Base-by-base conservation (phyloP, 73 alveolate species). In the Paramecium primaurelia region DNA sequence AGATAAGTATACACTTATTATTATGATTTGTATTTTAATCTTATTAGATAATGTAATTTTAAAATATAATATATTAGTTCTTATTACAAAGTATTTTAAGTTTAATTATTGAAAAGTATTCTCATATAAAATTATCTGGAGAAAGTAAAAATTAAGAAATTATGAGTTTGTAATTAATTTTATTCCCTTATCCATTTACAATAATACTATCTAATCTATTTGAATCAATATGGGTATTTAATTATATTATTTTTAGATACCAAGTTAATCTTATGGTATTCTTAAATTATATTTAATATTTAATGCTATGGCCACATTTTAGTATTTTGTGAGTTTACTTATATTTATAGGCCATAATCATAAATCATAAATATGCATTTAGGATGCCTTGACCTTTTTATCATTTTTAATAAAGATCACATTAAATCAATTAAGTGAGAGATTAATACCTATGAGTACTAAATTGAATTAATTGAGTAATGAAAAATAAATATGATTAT, bases 211-310 rank as follows among this genome's bases (percentile, higher is more conserved):
- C 91, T 3, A 80, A 80, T 80, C 8, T 80, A 20, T 49, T 80
- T 45, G 91, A 49, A 49, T 80, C 91, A 45, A 25, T 80, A 4
- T 80, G 91, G 91, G 91, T 80, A 80, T 68, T 25, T 54, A 5
- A 18, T 18, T n/a, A 18, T 54, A 54, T 16, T n/a, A 18, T 54
- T 12, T 12, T 49, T 49, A 64, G 84, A 64, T 64, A 25, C 84
- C 84, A 12, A 64, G 84, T 64, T 6, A 64, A 64, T 73, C 87
- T 1, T 73, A 73, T 73, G 87, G 87, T 36, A 73, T 73, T 4
- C 10, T 73, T 20, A 73, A 73, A 73, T 73, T 73, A n/a, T 73
- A 73, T 20, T 40, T 73, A 16, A 73, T 73, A 6, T 73, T 73
- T 73, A 73, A 73, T 73, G 87, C 87, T 0, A 73, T 73, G 87